Evolutionary conservation across 1,284 basidiomycete species (phyloP).

Genomic region (Malassezia globosa): DNA sequence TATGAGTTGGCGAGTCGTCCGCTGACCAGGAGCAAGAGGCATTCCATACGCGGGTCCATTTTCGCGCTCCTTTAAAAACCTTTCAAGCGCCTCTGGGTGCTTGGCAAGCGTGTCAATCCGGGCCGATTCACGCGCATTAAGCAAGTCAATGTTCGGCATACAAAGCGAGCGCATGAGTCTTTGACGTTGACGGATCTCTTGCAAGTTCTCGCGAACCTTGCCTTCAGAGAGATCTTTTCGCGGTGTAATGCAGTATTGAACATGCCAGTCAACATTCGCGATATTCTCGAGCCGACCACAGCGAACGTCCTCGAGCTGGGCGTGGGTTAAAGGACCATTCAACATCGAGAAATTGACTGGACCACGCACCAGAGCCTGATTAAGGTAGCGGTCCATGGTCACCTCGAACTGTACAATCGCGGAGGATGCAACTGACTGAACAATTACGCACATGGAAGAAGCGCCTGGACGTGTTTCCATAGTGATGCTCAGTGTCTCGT

Average conservation of each 20-base stretch:
- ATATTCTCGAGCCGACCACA: conserved; percentile 20
- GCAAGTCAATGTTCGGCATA: conserved; percentile 38
- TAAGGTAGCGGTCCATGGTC: conserved; percentile 36
- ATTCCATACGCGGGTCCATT: conserved; percentile 33
- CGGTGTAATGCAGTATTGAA: conserved; percentile 36
- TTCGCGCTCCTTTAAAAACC: conserved; percentile 32
- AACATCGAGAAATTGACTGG: conserved; percentile 32
- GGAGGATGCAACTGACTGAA: conserved; percentile 21
- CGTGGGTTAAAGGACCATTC: conserved; percentile 22
- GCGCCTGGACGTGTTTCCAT: conserved; percentile 23
- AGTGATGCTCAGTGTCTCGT: conserved; percentile 33
- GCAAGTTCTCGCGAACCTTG: conserved; percentile 23
- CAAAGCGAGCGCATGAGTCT: conserved; percentile 23
- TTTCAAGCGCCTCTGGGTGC: conserved; percentile 28
- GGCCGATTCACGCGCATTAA: conserved; percentile 33
- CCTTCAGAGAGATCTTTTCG: conserved; percentile 24
- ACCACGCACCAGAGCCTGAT: conserved; percentile 27
- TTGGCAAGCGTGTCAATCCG: conserved; percentile 20
- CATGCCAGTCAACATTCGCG: conserved; percentile 22
- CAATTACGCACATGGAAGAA: conserved; percentile 25
- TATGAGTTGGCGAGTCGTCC: conserved; percentile 11
- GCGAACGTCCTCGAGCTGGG: conserved; percentile 27
- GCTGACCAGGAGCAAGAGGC: conserved; percentile 37
- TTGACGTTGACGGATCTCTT: conserved; percentile 22
- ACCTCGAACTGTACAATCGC: conserved; percentile 33